Evolutionary conservation across 306 rosid genomes (phyloP).

Genomic region (Cucurbita pepo): DNA sequence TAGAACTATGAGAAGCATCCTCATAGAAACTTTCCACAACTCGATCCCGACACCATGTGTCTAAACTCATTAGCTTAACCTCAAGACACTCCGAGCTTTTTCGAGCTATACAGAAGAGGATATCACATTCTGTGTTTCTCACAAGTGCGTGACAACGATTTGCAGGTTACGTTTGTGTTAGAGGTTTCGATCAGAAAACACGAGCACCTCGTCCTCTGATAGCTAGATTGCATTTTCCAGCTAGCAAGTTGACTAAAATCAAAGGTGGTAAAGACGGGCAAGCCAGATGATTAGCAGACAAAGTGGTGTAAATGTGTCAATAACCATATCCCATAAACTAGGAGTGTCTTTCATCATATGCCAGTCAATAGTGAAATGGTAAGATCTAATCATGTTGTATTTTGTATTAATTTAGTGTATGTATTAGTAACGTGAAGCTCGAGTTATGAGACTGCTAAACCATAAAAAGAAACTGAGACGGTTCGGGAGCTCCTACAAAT

Average conservation of each 20-base stretch:
- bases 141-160: background rate
- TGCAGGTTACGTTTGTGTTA: constrained; percentile 78
- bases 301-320: background rate
- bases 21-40: background rate
- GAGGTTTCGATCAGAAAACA: constrained; percentile 54
- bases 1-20: background rate
- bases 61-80: background rate
- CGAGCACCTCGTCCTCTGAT: constrained; percentile 69
- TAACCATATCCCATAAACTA: background rate
- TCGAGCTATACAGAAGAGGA: background rate
- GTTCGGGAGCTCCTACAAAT: too few species aligned
- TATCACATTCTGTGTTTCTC: background rate
- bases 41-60: background rate
- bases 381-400: background rate
- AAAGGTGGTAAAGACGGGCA: constrained; percentile 2
- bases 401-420: constrained; percentile 12
- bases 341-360: background rate
- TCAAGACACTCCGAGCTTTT: background rate
- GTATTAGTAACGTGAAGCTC: background rate
- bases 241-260: constrained; percentile 44
- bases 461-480: too few species aligned
- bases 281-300: constrained; percentile 16
- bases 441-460: background rate
- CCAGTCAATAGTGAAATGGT: background rate
- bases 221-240: constrained; percentile 73